phyloP scores from a whole-genome alignment of 495 filamentous ascomycete species.

The Aspergillus carlsbadensis region DNA sequence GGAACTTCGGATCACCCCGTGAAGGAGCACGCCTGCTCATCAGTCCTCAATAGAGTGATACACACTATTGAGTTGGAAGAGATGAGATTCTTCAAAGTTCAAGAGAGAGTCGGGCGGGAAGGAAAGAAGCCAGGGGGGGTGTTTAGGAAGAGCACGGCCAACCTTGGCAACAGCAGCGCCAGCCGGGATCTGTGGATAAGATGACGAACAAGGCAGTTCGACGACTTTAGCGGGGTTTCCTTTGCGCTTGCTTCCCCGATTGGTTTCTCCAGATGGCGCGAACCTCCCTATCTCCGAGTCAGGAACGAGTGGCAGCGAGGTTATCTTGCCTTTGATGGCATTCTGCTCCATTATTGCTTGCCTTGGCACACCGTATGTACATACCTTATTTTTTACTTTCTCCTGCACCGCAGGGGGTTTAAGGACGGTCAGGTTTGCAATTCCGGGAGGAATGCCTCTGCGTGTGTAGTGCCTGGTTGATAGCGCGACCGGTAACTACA shows the following conservation, averaged over 20 bases:
- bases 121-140: not conserved
- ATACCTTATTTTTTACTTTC: not conserved
- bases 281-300: conserved; percentile 9
- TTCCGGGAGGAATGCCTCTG: conserved; percentile 2
- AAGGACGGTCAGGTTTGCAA: not conserved
- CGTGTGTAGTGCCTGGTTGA: not conserved
- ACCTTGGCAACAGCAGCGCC: not conserved
- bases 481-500: not conserved
- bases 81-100: not conserved
- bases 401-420: not conserved
- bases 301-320: conserved; percentile 7
- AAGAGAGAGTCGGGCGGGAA: not conserved
- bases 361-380: not conserved
- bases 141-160: too few relatives aligned
- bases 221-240: not conserved
- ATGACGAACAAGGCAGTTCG: not conserved
- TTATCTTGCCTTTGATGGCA: conserved; percentile 1
- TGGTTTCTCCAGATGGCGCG: not conserved
- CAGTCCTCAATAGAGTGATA: too few relatives aligned
- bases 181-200: not conserved
- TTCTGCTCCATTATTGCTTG: not conserved
- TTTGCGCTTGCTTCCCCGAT: not conserved
- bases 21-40: not conserved
- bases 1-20: not conserved
- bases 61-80: not conserved